phyloP scores from a whole-genome alignment of 1,284 basidiomycete genomes.

The Cryptococcus deneoformans region DNA sequence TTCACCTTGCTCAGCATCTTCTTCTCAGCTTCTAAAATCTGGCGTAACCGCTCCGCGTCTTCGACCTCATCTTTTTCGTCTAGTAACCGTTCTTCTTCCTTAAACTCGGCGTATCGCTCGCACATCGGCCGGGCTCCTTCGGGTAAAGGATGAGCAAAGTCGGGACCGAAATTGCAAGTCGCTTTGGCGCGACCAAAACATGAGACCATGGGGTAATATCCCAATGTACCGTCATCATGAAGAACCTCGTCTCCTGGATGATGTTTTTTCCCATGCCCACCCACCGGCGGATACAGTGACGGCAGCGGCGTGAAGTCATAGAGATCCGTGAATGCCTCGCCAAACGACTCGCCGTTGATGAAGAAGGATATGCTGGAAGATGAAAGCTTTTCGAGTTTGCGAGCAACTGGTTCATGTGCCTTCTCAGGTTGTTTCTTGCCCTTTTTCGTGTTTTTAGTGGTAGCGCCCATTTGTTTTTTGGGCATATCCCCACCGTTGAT shows the following conservation, averaged over 20 bases:
- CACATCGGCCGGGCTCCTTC: constrained; percentile 23
- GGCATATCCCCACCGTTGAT: constrained; percentile 11
- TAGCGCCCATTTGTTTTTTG: constrained; percentile 19
- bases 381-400: constrained; percentile 61
- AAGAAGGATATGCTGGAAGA: constrained; percentile 84
- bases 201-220: constrained; percentile 94
- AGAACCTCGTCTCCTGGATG: constrained; percentile 66
- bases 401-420: neutral
- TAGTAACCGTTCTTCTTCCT: constrained; percentile 32
- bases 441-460: constrained; percentile 51
- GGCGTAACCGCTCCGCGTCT: constrained; percentile 20
- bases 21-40: constrained; percentile 23
- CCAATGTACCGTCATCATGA: constrained; percentile 91
- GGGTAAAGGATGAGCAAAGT: constrained; percentile 71
- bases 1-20: neutral
- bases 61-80: constrained; percentile 44
- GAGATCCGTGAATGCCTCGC: constrained; percentile 79
- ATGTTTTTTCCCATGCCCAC: constrained; percentile 56
- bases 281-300: constrained; percentile 39
- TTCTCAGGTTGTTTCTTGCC: constrained; percentile 12
- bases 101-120: constrained; percentile 43
- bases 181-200: constrained; percentile 88
- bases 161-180: constrained; percentile 79
- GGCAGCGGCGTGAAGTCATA: constrained; percentile 90
- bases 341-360: constrained; percentile 85